These are phyloP conservation scores for Globisporangium recalcitrans DNA, from an alignment of 352 stramenopile genomes.

Conservation along the genomic window DNA sequence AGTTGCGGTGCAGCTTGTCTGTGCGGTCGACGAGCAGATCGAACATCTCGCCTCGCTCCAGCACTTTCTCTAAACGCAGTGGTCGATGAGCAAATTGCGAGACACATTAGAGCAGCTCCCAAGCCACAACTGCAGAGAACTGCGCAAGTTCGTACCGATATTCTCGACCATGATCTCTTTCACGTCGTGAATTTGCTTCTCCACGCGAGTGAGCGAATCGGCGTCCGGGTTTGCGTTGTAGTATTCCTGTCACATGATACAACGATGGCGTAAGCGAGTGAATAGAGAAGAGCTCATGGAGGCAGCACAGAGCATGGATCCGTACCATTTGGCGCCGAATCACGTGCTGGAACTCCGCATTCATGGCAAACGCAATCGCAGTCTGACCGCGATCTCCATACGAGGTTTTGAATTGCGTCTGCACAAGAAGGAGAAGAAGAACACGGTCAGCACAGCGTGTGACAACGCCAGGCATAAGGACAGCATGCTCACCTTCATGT, in stretches of 20 bases:
- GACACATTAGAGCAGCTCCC: background rate
- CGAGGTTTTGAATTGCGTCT: conserved; percentile 73
- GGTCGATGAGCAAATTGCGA: background rate
- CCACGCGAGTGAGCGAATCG: conserved; percentile 90
- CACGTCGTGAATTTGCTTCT: conserved; percentile 96
- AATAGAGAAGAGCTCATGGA: background rate
- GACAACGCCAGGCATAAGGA: background rate
- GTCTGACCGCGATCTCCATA: conserved; percentile 80
- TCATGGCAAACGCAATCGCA: conserved; percentile 97
- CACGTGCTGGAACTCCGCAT: conserved; percentile 94
- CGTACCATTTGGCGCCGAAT: conserved; percentile 92
- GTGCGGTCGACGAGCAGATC: conserved; percentile 90
- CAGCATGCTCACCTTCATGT: conserved; percentile 85
- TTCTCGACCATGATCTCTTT: conserved; percentile 99
- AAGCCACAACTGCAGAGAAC: background rate
- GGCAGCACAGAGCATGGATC: background rate
- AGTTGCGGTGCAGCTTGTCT: conserved; percentile 96
- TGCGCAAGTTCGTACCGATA: conserved; percentile 63
- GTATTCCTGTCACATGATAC: conserved; percentile 40
- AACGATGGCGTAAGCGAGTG: background rate
- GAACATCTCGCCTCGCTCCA: conserved; percentile 98
- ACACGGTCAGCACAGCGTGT: background rate
- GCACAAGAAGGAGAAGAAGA: background rate
- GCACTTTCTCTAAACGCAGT: conserved; percentile 87
- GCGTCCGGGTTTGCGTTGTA: conserved; percentile 87